Evolutionary conservation across 208 protist species (phyloP), one percentile per base, ranked within the genome.

Genomic region (Leishmania guyanensis): DNA sequence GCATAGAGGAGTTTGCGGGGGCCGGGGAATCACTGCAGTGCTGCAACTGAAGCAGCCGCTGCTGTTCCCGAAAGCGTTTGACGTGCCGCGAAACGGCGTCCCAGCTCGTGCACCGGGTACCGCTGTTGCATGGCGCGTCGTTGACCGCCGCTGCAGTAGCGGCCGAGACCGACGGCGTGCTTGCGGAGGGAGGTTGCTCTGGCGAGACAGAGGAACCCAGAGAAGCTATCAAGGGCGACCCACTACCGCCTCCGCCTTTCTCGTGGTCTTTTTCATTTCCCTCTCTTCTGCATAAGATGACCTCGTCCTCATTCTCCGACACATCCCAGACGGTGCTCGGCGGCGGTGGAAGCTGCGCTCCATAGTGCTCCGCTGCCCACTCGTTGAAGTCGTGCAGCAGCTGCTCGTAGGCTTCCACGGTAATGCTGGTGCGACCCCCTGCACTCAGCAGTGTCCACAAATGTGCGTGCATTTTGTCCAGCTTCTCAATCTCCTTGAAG

Each of bases 401-500:
- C 62, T 91, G 84, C 77, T 87, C 84, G 83, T 93, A 97, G 51
- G 93, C 86, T 33, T 86, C 82, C 39, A 91, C 14, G 14, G 88
- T 92, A 77, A 97, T 86, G 54, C 77, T 82, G 48, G 78, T 79
- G 39, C 89, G 90, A 33, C 83, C 86, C 39, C 84, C 88, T 0
- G 72, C 83, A 70, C 76, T 95, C 12, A 97, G 85, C 29, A 95
- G 79, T 39, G 91, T 85, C 90, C 89, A 95, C 77, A 96, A 83
- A 62, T 93, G 91, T 8, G 84, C 88, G 69, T 94, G 90, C 84
- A 93, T 93, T 66, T 90, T 83, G 80, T 97, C 94, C 39, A 96
- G 84, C 69, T 90, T 83, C 60, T 97, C 94, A 36, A 97, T 93
- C 77, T 95, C 90, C 36, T 84, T 88, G 69, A 95, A 94, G 64